Evolutionary conservation across 2,329 filamentous ascomycete genomes (phyloP).

Genomic region (Stachybotrys elegans): DNA sequence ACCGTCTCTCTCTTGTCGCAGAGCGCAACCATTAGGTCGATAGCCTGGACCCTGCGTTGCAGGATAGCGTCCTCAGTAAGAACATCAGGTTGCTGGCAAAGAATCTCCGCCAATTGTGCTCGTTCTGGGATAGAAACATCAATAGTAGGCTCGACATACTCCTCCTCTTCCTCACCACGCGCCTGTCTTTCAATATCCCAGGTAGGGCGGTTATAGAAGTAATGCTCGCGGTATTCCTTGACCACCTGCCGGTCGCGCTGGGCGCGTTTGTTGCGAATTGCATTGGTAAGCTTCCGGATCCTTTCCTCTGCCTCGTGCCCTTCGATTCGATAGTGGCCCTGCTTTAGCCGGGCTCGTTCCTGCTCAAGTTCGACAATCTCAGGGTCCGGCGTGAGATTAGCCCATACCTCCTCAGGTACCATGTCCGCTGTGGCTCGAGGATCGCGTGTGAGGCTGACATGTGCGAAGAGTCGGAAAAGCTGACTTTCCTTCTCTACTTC

Average conservation of each 20-base stretch:
- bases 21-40: conserved; percentile 14
- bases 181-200: conserved; percentile 20
- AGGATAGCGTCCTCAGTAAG: conserved; percentile 10
- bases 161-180: conserved; percentile 11
- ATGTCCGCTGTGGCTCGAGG: conserved; percentile 21
- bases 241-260: conserved; percentile 11
- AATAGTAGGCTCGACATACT: conserved; percentile 14
- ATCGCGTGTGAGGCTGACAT: conserved; percentile 20
- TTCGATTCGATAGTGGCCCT: conserved; percentile 17
- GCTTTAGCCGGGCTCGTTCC: conserved; percentile 15
- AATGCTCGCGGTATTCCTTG: conserved; percentile 19
- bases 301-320: conserved; percentile 14
- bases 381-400: conserved; percentile 14
- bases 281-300: conserved; percentile 15
- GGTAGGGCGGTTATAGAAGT: conserved; percentile 20
- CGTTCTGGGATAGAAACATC: conserved; percentile 14
- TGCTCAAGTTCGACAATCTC: conserved; percentile 18
- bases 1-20: conserved; percentile 15
- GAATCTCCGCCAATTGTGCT: conserved; percentile 11
- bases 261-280: conserved; percentile 15
- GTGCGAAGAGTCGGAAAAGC: conserved; percentile 8
- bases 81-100: conserved; percentile 11
- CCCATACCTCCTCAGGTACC: conserved; percentile 22
- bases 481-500: conserved; percentile 10
- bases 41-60: conserved; percentile 9